Evolutionary conservation across 1,284 basidiomycete species (phyloP).

Genomic region (Cystodermella granulosa): DNA sequence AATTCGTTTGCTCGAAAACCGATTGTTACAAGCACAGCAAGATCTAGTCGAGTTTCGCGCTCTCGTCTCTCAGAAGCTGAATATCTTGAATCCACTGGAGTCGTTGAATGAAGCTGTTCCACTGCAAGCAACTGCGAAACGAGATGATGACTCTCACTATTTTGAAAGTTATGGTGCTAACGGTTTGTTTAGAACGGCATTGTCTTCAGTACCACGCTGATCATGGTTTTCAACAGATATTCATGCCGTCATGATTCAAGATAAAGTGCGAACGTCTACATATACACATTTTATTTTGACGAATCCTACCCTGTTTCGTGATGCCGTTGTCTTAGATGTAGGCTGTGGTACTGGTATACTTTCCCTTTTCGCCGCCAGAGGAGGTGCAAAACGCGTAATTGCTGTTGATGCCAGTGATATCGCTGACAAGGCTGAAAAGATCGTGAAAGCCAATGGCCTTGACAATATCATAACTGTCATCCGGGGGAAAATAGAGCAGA

Average conservation of each 20-base stretch:
- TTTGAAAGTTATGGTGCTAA: slow-evolving; percentile 93
- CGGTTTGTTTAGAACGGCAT: no score
- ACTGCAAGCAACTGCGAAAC: no score
- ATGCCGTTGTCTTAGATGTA: slow-evolving; percentile 94
- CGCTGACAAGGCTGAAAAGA: slow-evolving; percentile 97
- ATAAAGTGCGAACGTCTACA: slow-evolving; percentile 89
- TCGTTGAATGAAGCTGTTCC: slow-evolving; percentile 39
- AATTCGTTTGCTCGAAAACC: slow-evolving; percentile 51
- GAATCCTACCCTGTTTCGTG: slow-evolving; percentile 94
- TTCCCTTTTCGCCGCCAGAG: slow-evolving; percentile 98
- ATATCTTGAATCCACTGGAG: slow-evolving; percentile 44
- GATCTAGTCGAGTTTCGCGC: slow-evolving; percentile 58
- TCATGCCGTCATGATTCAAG: slow-evolving; percentile 99
- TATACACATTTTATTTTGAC: slow-evolving; percentile 94
- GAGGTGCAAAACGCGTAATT: slow-evolving; percentile 93
- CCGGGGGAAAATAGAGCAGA: slow-evolving; percentile 97
- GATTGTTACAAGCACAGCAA: slow-evolving; percentile 49
- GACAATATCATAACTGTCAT: slow-evolving; percentile 93
- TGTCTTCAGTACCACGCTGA: no score
- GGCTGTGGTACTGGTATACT: slow-evolving; percentile 98
- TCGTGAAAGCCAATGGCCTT: slow-evolving; percentile 95
- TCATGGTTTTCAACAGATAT: slow-evolving; percentile 56
- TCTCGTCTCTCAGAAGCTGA: slow-evolving; percentile 50
- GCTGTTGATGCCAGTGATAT: slow-evolving; percentile 99
- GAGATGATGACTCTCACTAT: slow-evolving; percentile 91